Evolutionary conservation across 2,329 filamentous ascomycete genomes (phyloP).

Genomic region (Phyllosticta capitalensis): DNA sequence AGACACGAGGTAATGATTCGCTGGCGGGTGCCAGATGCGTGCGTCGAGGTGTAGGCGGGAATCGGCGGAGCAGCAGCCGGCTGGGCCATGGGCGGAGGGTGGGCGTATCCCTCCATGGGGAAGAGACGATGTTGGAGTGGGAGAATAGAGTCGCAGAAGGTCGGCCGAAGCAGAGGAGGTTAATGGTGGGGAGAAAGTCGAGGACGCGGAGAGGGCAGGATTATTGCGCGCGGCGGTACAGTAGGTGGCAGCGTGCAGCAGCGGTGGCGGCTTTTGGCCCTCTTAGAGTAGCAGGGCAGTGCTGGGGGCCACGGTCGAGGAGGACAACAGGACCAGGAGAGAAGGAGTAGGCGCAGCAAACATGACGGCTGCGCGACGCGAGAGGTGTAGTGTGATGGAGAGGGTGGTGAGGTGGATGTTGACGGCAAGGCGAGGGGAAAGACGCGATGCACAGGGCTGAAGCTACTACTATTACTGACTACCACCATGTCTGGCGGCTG

Average conservation of each 20-base stretch:
- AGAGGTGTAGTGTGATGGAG: no score
- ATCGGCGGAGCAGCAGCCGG: not conserved
- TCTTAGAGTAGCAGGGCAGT: not conserved
- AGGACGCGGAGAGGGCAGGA: not conserved
- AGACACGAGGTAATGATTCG: constrained; percentile 30
- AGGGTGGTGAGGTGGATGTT: not conserved
- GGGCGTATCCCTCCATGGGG: not conserved
- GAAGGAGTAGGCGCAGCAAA: not conserved
- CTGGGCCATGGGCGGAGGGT: not conserved
- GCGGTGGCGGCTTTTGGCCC: not conserved
- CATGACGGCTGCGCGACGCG: not conserved
- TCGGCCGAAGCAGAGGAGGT: not conserved
- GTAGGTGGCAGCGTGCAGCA: not conserved
- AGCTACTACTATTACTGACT: not conserved
- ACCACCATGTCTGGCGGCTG: not conserved
- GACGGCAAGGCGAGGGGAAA: not conserved
- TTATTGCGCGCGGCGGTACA: no score
- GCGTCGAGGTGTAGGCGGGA: not conserved
- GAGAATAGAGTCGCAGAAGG: not conserved
- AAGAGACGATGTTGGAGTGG: not conserved
- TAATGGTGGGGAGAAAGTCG: not conserved
- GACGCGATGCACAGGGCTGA: not conserved
- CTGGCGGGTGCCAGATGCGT: constrained; percentile 17
- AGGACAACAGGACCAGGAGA: not conserved
- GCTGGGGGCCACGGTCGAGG: not conserved